A percentile compares a stretch with the other conserved stretches of the same genome.
Evolutionary conservation across 352 stramenopile species (phyloP).

Genomic region (Phytophthora pluvialis): DNA sequence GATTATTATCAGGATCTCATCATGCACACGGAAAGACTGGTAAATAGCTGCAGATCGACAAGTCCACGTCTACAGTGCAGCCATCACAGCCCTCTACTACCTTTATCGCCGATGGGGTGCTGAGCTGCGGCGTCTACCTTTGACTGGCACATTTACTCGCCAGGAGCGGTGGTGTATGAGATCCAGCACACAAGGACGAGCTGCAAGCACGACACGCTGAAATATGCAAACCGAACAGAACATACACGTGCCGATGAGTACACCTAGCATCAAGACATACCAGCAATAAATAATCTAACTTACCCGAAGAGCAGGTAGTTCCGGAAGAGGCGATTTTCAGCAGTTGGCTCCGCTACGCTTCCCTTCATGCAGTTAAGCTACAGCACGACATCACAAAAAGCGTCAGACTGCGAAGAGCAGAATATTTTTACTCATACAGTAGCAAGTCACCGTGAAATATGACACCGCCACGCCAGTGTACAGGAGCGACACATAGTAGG

Average conservation of each 20-base stretch:
- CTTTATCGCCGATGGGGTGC: conserved; percentile 3
- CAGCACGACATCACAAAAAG: not conserved
- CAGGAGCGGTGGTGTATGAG: conserved; percentile 82
- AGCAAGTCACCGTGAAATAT: conserved; percentile 93
- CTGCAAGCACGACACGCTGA: conserved; percentile 81
- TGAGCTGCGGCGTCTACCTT: conserved; percentile 10
- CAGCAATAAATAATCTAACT: conserved; percentile 6
- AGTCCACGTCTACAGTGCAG: conserved; percentile 5
- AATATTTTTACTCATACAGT: not conserved
- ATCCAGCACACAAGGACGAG: conserved; percentile 86
- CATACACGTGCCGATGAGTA: conserved; percentile 1
- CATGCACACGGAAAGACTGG: conserved; percentile 2
- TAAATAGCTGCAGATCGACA: not conserved
- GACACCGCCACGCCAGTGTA: conserved; percentile 93
- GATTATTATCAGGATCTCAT: conserved; percentile 19
- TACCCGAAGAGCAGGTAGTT: conserved; percentile 90
- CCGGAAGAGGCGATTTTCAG: conserved; percentile 79
- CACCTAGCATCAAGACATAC: not conserved
- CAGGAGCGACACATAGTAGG: conserved; percentile 94
- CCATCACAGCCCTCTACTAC: not conserved
- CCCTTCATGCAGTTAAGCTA: conserved; percentile 92
- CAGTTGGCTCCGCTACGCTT: conserved; percentile 72
- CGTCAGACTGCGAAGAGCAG: conserved; percentile 11
- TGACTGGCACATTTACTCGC: conserved; percentile 41
- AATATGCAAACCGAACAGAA: conserved; percentile 4